These are phyloP conservation scores for Plantago coronopus DNA, from an alignment of 305 asterid species.

Conservation along the genomic window DNA sequence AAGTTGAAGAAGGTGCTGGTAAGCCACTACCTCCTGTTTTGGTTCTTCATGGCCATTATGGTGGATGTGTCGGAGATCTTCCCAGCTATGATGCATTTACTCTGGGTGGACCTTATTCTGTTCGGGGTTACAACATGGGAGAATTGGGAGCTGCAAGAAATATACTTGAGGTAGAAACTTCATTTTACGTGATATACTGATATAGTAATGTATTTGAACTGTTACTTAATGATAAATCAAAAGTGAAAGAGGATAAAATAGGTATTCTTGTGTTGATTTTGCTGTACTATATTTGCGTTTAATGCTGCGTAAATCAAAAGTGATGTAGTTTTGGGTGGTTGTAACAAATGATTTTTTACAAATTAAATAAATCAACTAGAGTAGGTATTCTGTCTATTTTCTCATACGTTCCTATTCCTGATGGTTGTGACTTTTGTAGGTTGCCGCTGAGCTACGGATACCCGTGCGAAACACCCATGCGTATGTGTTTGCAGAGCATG, in stretches of 20 bases:
- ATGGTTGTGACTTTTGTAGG: constrained; percentile 35
- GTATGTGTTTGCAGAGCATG: constrained; percentile 93
- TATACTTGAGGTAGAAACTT: constrained; percentile 63
- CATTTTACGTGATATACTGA: not conserved
- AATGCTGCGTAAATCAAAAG: too few species aligned
- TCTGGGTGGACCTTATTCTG: constrained; percentile 94
- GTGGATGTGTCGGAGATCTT: constrained; percentile 97
- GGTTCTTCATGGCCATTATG: constrained; percentile 92
- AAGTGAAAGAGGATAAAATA: not conserved
- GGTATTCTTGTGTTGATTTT: not conserved
- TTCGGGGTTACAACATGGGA: constrained; percentile 96
- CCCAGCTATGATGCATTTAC: constrained; percentile 95
- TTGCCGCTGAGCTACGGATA: constrained; percentile 83
- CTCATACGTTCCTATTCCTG: not conserved
- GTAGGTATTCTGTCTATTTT: too few species aligned
- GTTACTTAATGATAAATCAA: too few species aligned
- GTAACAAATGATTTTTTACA: not conserved
- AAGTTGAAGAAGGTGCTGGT: constrained; percentile 89
- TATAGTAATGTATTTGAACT: not conserved
- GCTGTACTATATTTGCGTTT: too few species aligned
- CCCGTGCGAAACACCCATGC: constrained; percentile 81
- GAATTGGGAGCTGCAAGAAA: constrained; percentile 96
- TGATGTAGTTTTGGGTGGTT: not conserved
- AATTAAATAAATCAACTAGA: too few species aligned
- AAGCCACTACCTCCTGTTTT: constrained; percentile 89